These are phyloP conservation scores for Chlorella sorokiniana DNA, from an alignment of 139 green algal species.

Conservation along the genomic window DNA sequence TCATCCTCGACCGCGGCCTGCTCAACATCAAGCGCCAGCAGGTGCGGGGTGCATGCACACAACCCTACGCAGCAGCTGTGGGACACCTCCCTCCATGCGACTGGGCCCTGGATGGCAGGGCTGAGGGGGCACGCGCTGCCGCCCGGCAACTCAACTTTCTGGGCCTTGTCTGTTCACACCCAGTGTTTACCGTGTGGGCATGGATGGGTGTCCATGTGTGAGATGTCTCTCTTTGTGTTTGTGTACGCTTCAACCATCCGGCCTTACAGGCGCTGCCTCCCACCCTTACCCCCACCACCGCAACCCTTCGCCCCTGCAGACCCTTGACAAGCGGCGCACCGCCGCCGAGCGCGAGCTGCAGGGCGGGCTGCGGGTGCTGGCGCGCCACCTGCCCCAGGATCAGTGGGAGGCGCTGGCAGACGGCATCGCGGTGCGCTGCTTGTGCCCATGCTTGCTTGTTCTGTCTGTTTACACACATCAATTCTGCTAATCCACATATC, in stretches of 20 bases:
- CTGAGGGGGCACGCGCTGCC: too few relatives aligned
- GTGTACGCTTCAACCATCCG: neutral
- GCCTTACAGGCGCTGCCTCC: neutral
- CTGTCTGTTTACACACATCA: neutral
- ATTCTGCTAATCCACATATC: neutral
- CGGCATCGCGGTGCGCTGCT: conserved; percentile 58
- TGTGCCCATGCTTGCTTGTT: too few relatives aligned
- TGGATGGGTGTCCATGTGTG: too few relatives aligned
- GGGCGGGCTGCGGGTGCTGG: conserved; percentile 80
- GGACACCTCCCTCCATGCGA: too few relatives aligned
- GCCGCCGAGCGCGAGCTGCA: conserved; percentile 73
- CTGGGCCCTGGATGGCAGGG: too few relatives aligned
- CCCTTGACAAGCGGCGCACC: conserved; percentile 64
- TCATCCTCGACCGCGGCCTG: conserved; percentile 77
- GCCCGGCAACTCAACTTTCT: too few relatives aligned
- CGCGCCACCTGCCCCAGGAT: conserved; percentile 67
- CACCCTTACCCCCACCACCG: neutral
- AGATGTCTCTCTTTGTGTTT: too few relatives aligned
- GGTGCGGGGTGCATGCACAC: neutral
- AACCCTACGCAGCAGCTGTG: neutral
- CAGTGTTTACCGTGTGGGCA: too few relatives aligned
- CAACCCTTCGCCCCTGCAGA: conserved; percentile 39
- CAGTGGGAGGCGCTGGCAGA: conserved; percentile 85
- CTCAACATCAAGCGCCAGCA: conserved; percentile 69
- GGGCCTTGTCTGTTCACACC: too few relatives aligned